phyloP scores from a whole-genome alignment of 257 asterid genomes.

The Prunella vulgaris region DNA sequence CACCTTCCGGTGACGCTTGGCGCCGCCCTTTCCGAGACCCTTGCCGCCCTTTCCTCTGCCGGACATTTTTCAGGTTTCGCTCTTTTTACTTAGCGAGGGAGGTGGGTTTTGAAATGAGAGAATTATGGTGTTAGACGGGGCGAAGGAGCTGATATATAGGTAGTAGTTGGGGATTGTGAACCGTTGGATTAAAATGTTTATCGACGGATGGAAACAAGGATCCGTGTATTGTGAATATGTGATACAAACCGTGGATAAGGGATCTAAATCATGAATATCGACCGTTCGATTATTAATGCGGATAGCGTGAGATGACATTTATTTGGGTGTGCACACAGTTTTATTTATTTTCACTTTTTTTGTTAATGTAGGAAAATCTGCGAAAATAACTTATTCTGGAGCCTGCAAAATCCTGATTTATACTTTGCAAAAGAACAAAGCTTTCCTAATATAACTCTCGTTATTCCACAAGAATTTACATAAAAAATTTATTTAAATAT shows the following conservation, averaged over 20 bases:
- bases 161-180: background rate
- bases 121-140: background rate
- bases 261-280: background rate
- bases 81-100: background rate
- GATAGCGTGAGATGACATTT: background rate
- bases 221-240: slow-evolving; percentile 4
- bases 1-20: slow-evolving; percentile 41
- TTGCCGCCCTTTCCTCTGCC: slow-evolving; percentile 39
- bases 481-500: too few relatives aligned
- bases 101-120: background rate
- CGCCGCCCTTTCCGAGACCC: slow-evolving; percentile 39
- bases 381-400: too few relatives aligned
- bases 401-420: too few relatives aligned
- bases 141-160: slow-evolving; percentile 3
- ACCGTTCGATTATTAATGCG: slow-evolving; percentile 18
- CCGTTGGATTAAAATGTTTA: slow-evolving; percentile 15
- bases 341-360: too few relatives aligned
- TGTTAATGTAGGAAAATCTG: too few relatives aligned
- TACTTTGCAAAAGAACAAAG: too few relatives aligned
- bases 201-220: slow-evolving; percentile 12
- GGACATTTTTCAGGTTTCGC: slow-evolving; percentile 20
- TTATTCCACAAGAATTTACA: too few relatives aligned
- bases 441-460: too few relatives aligned
- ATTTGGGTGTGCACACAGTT: background rate
- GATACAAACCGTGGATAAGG: slow-evolving; percentile 9